These are phyloP conservation scores for Microcos paniculata DNA, from an alignment of 345 rosid species.

Conservation along the genomic window DNA sequence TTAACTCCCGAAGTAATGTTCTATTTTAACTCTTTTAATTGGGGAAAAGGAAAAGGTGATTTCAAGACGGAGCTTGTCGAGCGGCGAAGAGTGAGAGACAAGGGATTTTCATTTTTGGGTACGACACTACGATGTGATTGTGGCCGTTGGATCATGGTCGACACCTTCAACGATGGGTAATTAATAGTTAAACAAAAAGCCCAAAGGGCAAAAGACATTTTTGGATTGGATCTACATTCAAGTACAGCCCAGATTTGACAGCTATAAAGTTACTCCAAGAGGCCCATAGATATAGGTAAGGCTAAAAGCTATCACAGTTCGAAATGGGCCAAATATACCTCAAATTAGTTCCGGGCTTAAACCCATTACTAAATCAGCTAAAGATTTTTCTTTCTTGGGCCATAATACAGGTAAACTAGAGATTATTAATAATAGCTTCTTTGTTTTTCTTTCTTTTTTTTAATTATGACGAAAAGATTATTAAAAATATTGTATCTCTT, in stretches of 20 bases:
- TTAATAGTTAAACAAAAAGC: too few relatives aligned
- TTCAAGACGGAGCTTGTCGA: neutral
- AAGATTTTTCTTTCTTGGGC: too few relatives aligned
- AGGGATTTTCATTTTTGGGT: neutral
- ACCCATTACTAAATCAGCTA: neutral
- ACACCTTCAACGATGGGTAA: too few relatives aligned
- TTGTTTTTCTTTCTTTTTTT: too few relatives aligned
- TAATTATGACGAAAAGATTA: too few relatives aligned
- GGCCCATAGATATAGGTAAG: neutral
- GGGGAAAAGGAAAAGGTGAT: neutral
- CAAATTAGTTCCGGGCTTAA: neutral
- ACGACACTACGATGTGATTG: too few relatives aligned
- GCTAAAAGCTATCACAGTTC: neutral
- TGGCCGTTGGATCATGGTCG: neutral
- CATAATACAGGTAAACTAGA: too few relatives aligned
- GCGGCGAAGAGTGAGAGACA: neutral
- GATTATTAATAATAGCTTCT: too few relatives aligned
- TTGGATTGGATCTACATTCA: neutral
- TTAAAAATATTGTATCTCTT: too few relatives aligned
- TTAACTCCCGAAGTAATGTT: neutral
- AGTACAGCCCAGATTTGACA: too few relatives aligned
- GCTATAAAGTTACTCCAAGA: neutral
- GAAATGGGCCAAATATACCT: neutral
- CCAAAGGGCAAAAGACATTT: too few relatives aligned
- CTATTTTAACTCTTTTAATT: neutral